These are phyloP conservation scores for Teunomyces gatunensis DNA, from an alignment of 805 yeast species.

Conservation along the genomic window DNA sequence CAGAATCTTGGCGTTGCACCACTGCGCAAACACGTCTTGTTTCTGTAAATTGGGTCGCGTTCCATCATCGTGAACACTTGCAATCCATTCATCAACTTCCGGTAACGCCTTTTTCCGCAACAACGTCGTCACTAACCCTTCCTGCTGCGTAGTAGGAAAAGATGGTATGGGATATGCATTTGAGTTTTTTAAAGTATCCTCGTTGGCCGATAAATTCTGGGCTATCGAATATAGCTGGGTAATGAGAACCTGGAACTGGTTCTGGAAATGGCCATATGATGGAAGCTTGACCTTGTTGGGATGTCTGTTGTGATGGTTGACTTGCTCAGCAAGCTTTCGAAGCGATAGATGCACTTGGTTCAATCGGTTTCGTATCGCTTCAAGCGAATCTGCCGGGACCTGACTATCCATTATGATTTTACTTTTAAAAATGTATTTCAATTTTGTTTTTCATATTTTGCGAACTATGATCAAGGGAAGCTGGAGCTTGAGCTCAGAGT, in stretches of 20 bases:
- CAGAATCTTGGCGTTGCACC: slow-evolving; percentile 61
- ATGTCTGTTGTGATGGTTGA: slow-evolving; percentile 33
- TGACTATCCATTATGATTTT: slow-evolving; percentile 9
- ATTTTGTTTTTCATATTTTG: background rate
- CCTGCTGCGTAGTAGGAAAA: slow-evolving; percentile 84
- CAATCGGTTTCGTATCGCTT: slow-evolving; percentile 38
- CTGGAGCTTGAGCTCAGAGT: slow-evolving; percentile 37
- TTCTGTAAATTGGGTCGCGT: slow-evolving; percentile 10
- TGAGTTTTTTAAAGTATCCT: slow-evolving; percentile 57
- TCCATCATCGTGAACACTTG: slow-evolving; percentile 8
- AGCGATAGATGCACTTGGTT: slow-evolving; percentile 43
- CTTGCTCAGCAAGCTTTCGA: slow-evolving; percentile 36
- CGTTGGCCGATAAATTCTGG: slow-evolving; percentile 58
- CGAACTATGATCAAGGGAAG: slow-evolving; percentile 23
- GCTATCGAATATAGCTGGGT: slow-evolving; percentile 84
- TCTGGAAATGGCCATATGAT: slow-evolving; percentile 66
- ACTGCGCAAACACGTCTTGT: slow-evolving; percentile 59
- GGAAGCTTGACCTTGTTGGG: slow-evolving; percentile 38
- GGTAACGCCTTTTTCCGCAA: slow-evolving; percentile 86
- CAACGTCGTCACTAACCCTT: slow-evolving; percentile 77
- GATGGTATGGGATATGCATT: slow-evolving; percentile 81
- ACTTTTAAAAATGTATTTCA: background rate
- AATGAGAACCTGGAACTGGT: slow-evolving; percentile 77
- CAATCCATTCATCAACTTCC: slow-evolving; percentile 85
- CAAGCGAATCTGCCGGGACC: slow-evolving; percentile 37